Conservation (phyloP, 2,329 filamentous ascomycete genomes). For the Zalaria obscura region DNA sequence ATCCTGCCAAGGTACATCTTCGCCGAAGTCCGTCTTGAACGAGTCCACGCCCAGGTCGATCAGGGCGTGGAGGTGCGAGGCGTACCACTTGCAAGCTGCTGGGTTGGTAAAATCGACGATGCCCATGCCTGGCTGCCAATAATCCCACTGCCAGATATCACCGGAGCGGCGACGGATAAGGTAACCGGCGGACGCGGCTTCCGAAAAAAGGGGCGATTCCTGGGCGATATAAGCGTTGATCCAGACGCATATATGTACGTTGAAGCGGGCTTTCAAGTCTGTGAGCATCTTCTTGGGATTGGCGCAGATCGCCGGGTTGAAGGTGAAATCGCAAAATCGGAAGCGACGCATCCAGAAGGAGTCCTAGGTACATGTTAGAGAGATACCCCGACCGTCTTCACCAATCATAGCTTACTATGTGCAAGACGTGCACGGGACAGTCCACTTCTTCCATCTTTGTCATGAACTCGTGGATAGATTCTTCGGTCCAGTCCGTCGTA, state of each 20-base stretch:
- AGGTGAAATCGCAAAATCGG: conserved; percentile 62
- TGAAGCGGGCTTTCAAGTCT: conserved; percentile 47
- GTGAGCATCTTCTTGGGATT: conserved; percentile 51
- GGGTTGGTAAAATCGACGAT: conserved; percentile 64
- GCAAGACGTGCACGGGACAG: conserved; percentile 57
- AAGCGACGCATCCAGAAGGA: conserved; percentile 68
- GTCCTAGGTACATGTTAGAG: conserved; percentile 24
- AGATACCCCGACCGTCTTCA: too few relatives aligned
- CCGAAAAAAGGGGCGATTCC: conserved; percentile 50
- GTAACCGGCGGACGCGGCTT: conserved; percentile 52
- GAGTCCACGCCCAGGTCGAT: conserved; percentile 57
- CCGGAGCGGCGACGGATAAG: conserved; percentile 54
- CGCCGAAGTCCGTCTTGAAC: conserved; percentile 66
- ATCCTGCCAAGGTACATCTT: conserved; percentile 52
- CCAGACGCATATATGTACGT: conserved; percentile 55
- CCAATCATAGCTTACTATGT: conserved; percentile 30
- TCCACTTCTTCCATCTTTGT: conserved; percentile 52
- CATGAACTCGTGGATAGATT: conserved; percentile 52
- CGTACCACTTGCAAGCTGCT: conserved; percentile 51
- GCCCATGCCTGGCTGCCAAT: conserved; percentile 67
- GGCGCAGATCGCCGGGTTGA: conserved; percentile 53
- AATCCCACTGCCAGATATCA: conserved; percentile 61
- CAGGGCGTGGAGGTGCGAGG: conserved; percentile 43
- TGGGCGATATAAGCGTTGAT: conserved; percentile 64
- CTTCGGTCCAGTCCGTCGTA: conserved; percentile 58